Evolutionary conservation across 495 filamentous ascomycete species (phyloP).

Genomic region (Thozetella sp.): DNA sequence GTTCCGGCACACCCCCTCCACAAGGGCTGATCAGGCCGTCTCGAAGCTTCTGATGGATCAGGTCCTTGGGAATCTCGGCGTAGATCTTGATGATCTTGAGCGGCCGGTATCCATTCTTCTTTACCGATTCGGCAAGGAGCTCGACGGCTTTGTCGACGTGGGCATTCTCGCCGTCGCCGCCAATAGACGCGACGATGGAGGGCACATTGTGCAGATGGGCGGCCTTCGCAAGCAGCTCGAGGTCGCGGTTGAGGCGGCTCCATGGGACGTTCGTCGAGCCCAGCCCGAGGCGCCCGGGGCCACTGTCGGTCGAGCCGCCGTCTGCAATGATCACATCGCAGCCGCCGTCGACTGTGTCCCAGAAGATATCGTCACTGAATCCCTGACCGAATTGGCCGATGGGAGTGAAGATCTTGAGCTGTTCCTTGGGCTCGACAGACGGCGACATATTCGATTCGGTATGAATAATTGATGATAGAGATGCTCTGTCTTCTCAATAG

Average conservation of each 20-base stretch:
- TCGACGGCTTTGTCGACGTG: constrained; percentile 45
- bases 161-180: constrained; percentile 45
- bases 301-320: constrained; percentile 49
- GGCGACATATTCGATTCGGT: too few species aligned
- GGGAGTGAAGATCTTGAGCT: constrained; percentile 41
- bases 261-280: constrained; percentile 31
- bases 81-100: constrained; percentile 44
- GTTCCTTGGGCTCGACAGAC: too few species aligned
- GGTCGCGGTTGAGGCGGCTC: constrained; percentile 38
- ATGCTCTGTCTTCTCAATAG: too few species aligned
- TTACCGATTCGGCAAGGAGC: constrained; percentile 26
- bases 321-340: constrained; percentile 48
- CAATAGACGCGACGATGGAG: constrained; percentile 46
- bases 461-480: too few species aligned
- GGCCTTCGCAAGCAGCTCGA: constrained; percentile 33
- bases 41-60: constrained; percentile 25
- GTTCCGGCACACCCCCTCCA: constrained; percentile 29
- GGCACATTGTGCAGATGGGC: constrained; percentile 27
- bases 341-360: constrained; percentile 19
- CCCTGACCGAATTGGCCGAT: constrained; percentile 53
- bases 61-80: constrained; percentile 30
- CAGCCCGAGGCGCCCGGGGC: constrained; percentile 44
- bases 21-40: constrained; percentile 21
- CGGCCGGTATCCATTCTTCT: constrained; percentile 24
- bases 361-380: constrained; percentile 29